Base-by-base conservation (phyloP, 2,329 filamentous ascomycete species). In the Penicillium nordicum region DNA sequence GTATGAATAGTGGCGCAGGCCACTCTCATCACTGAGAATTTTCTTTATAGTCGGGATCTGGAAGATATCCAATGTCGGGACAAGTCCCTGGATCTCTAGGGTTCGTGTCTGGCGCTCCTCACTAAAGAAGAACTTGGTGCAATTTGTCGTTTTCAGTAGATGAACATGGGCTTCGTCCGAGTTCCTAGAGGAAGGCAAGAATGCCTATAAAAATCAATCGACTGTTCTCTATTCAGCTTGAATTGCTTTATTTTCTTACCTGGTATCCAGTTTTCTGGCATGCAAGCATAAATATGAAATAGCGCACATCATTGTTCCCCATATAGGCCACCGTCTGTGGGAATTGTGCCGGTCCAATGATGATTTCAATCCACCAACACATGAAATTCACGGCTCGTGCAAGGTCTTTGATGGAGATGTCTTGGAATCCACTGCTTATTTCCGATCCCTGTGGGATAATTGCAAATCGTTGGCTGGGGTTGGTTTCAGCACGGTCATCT, bases 71-170 rank as follows among this genome's bases (percentile, higher is more conserved):
- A 64, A 51, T 23, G 21, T 32, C 2, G 60, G 43, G 12, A 48
- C 38, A 11, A 62, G 41, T 4, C 29, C 45, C 9, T 67, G 53
- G 5, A 68, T 53, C 32, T 64, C 63, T 84, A 79, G 86, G 10
- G 53, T 61, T 61, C 53, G 68, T 49, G 12, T 55, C 53, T 9
- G 55, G 47, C 42, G 63, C 55, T 43, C 70, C 67, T 46, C 67
- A 59, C 32, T 70, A 60, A 21, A 74, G 52, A 61, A 72, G 49
- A 67, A 61, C 38, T 64, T 66, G 7, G 48, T 57, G 27, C 63
- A 63, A 4, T 55, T 37, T 5, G 57, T 62, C 7, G 14, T 45
- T 18, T 60, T 59, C 16, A 67, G 44, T 2, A 67, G 57, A 43
- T 63, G 55, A 12, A 55, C 18, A 30, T 58, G 44, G 7, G 59